A percentile compares a stretch with the other conserved stretches of the same genome.
These are phyloP conservation scores for Scopulariopsis brevicaulis DNA, from an alignment of 2,329 filamentous ascomycete genomes.

Conservation along the genomic window DNA sequence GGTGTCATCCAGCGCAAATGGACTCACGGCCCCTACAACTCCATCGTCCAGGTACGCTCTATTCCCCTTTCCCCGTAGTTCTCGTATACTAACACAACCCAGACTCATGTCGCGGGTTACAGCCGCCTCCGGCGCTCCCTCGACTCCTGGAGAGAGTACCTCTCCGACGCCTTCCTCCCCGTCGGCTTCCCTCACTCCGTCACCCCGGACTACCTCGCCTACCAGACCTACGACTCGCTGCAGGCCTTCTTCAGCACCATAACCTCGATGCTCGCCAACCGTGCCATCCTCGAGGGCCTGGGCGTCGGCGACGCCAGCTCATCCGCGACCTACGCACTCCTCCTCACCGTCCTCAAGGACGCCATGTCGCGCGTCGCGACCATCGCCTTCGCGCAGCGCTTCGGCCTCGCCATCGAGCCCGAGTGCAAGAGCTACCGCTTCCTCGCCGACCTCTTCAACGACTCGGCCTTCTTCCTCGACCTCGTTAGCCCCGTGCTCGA, in stretches of 20 bases:
- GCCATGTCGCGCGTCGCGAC: slow-evolving; percentile 72
- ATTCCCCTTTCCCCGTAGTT: background rate
- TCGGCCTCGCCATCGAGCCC: slow-evolving; percentile 74
- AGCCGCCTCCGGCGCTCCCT: slow-evolving; percentile 16
- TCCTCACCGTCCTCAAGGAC: slow-evolving; percentile 75
- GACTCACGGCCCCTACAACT: slow-evolving; percentile 17
- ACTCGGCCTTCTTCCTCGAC: slow-evolving; percentile 76
- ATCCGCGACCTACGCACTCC: slow-evolving; percentile 68
- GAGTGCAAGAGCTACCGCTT: slow-evolving; percentile 88
- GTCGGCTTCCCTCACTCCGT: slow-evolving; percentile 84
- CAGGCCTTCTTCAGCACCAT: slow-evolving; percentile 81
- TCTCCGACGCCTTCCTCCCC: slow-evolving; percentile 67
- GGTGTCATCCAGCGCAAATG: slow-evolving; percentile 22
- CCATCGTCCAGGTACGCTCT: slow-evolving; percentile 14
- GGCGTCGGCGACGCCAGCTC: slow-evolving; percentile 73
- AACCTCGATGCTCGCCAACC: slow-evolving; percentile 65
- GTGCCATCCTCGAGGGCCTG: slow-evolving; percentile 69
- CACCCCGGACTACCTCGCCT: slow-evolving; percentile 72
- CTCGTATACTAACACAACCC: background rate
- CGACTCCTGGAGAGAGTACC: slow-evolving; percentile 23
- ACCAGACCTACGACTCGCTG: slow-evolving; percentile 59
- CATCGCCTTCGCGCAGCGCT: slow-evolving; percentile 73
- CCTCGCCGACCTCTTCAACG: slow-evolving; percentile 80
- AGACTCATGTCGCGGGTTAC: slow-evolving; percentile 4
- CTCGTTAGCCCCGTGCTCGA: slow-evolving; percentile 67